phyloP scores from a whole-genome alignment of 495 filamentous ascomycete species.

The Penicillium roqueforti region DNA sequence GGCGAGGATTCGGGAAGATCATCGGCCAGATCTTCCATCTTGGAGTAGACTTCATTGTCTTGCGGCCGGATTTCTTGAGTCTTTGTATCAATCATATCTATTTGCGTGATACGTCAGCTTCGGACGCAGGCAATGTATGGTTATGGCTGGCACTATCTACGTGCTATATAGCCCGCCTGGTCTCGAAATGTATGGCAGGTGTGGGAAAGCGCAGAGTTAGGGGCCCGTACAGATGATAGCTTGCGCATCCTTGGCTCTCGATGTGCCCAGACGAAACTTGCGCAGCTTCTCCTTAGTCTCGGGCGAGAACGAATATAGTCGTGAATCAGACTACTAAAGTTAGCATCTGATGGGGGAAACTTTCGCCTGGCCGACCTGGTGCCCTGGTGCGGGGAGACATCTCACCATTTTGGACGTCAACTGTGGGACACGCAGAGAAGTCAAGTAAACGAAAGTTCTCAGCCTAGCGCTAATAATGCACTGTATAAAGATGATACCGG shows the following conservation, averaged over 20 bases:
- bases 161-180: background rate
- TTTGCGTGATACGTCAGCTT: background rate
- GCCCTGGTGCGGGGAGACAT: background rate
- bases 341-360: background rate
- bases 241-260: constrained; percentile 80
- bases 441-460: background rate
- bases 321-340: constrained; percentile 68
- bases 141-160: background rate
- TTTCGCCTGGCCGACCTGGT: background rate
- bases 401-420: constrained; percentile 17
- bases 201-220: background rate
- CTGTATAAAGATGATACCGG: background rate
- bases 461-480: background rate
- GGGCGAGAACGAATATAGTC: constrained; percentile 88
- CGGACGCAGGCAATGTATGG: background rate
- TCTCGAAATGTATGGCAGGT: background rate
- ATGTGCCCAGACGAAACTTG: constrained; percentile 90
- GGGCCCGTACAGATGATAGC: constrained; percentile 82
- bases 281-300: constrained; percentile 81
- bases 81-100: constrained; percentile 70
- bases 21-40: constrained; percentile 73
- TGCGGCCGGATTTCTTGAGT: constrained; percentile 78
- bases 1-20: constrained; percentile 92
- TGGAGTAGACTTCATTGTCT: constrained; percentile 73
- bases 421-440: background rate